These are phyloP conservation scores for Ustilago loliicola DNA, from an alignment of 1,284 basidiomycete genomes.

Conservation along the genomic window DNA sequence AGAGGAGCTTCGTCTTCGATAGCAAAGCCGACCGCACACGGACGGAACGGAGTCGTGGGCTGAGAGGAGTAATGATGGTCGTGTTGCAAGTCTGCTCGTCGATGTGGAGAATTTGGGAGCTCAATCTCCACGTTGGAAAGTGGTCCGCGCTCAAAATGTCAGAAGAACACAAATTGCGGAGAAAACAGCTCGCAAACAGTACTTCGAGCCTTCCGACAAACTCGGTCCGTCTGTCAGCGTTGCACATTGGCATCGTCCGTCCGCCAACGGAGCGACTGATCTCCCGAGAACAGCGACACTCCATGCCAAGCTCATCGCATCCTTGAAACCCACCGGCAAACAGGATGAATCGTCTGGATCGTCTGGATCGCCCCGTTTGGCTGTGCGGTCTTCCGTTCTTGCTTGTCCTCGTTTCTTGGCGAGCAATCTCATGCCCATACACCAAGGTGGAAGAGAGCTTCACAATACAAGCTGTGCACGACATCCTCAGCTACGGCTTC, in stretches of 20 bases:
- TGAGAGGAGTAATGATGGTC: conserved; percentile 7
- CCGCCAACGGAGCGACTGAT: background rate
- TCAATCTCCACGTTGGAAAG: conserved; percentile 7
- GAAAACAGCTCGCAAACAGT: too few relatives aligned
- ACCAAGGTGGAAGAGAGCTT: conserved; percentile 98
- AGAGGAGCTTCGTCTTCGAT: too few relatives aligned
- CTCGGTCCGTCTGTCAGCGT: too few relatives aligned
- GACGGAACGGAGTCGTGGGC: background rate
- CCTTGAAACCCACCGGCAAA: background rate
- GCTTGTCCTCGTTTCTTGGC: conserved; percentile 28
- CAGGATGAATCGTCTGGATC: conserved; percentile 16
- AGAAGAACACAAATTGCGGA: conserved; percentile 15
- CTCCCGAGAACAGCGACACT: background rate
- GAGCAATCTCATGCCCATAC: conserved; percentile 75
- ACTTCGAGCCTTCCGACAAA: too few relatives aligned
- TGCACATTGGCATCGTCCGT: background rate
- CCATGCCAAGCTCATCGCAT: background rate
- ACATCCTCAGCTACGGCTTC: conserved; percentile 84
- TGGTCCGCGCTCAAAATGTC: conserved; percentile 30
- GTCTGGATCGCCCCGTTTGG: conserved; percentile 21
- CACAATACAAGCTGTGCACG: conserved; percentile 91
- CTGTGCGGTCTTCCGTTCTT: conserved; percentile 27
- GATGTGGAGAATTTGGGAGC: conserved; percentile 18
- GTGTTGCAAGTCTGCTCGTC: background rate
- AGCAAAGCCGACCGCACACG: background rate